phyloP scores from a whole-genome alignment of 2,329 filamentous ascomycete species.

The Fusarium globosum region DNA sequence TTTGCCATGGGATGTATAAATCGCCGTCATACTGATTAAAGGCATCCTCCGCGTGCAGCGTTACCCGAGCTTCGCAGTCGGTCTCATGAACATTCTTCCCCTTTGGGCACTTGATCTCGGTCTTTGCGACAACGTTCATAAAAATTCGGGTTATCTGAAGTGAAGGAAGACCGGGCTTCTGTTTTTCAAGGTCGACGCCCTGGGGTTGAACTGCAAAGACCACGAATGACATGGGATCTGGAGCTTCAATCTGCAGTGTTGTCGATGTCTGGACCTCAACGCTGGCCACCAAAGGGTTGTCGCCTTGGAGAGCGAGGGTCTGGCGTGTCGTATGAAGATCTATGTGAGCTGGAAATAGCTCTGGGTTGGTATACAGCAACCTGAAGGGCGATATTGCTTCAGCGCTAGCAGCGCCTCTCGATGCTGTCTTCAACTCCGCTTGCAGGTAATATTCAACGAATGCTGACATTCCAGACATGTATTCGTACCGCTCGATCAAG shows the following conservation, averaged over 20 bases:
- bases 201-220: background rate
- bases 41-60: background rate
- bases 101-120: background rate
- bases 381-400: background rate
- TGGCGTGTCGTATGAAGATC: background rate
- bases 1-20: background rate
- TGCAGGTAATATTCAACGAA: background rate
- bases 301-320: rapidly evolving
- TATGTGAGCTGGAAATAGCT: background rate
- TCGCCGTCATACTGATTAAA: background rate
- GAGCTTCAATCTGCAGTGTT: background rate
- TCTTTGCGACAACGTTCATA: background rate
- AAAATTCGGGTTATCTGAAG: background rate
- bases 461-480: constrained; percentile 3
- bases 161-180: background rate
- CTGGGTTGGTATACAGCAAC: background rate
- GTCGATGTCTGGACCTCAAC: background rate
- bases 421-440: background rate
- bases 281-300: background rate
- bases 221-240: background rate
- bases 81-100: background rate
- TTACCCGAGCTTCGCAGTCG: background rate
- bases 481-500: background rate
- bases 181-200: rapidly evolving
- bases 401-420: background rate